Conservation (phyloP, 2,329 filamentous ascomycete genomes). For the Pestalotiopsis sp. region DNA sequence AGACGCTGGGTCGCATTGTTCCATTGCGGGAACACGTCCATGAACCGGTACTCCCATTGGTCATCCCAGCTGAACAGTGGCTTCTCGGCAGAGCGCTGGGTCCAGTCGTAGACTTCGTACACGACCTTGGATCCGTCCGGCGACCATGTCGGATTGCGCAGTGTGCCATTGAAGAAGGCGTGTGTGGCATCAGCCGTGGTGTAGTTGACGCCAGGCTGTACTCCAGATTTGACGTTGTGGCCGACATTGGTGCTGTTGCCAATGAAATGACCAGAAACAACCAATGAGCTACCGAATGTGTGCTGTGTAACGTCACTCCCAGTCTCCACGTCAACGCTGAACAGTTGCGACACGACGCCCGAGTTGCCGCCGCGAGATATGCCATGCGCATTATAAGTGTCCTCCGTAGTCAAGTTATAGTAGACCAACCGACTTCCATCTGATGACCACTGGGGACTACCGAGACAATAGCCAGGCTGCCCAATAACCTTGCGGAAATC, state of each 20-base stretch:
- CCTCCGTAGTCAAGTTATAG: constrained; percentile 41
- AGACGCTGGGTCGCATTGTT: constrained; percentile 19
- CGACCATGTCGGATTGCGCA: constrained; percentile 33
- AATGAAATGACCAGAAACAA: constrained; percentile 28
- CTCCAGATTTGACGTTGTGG: constrained; percentile 30
- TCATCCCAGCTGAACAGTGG: constrained; percentile 39
- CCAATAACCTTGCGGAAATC: constrained; percentile 36
- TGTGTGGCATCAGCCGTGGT: constrained; percentile 16
- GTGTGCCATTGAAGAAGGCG: constrained; percentile 2
- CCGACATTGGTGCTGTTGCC: constrained; percentile 19
- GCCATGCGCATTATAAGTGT: constrained; percentile 40
- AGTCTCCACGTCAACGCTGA: constrained; percentile 41
- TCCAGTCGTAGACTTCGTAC: constrained; percentile 30
- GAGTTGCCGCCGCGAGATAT: constrained; percentile 16
- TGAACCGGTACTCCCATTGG: constrained; percentile 45
- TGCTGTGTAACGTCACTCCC: constrained; percentile 33
- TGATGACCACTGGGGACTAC: constrained; percentile 39
- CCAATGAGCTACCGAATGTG: constrained; percentile 29
- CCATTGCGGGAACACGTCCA: constrained; percentile 42
- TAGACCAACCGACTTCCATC: constrained; percentile 38
- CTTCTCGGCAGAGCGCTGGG: constrained; percentile 36
- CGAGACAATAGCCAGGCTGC: constrained; percentile 36
- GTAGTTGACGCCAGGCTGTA: constrained; percentile 30
- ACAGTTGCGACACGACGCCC: constrained; percentile 30
- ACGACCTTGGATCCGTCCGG: constrained; percentile 30